Evolutionary conservation across 2,329 filamentous ascomycete species (phyloP).

Genomic region (Colletotrichum spaethianum): DNA sequence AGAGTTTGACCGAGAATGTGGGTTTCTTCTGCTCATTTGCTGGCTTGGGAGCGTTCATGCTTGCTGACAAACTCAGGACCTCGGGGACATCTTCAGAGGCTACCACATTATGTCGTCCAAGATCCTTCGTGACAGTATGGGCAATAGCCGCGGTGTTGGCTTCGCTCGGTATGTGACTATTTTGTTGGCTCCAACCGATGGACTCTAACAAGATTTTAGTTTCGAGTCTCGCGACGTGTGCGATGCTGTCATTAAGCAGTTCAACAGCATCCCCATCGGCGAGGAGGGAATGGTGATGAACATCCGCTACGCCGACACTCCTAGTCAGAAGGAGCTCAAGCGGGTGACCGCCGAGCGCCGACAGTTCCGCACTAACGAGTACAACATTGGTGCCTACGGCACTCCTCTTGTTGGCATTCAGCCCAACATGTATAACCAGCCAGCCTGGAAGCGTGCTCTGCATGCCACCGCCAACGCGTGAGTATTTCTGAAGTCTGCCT

Average conservation of each 20-base stretch:
- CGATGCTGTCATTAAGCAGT: slow-evolving; percentile 88
- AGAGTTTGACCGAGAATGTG: slow-evolving; percentile 91
- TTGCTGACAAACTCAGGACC: slow-evolving; percentile 65
- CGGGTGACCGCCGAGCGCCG: slow-evolving; percentile 95
- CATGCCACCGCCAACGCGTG: slow-evolving; percentile 35
- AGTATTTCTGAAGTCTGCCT: not conserved
- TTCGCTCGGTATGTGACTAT: slow-evolving; percentile 84
- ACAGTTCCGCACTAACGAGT: slow-evolving; percentile 96
- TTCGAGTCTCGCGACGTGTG: slow-evolving; percentile 93
- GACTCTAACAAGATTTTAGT: slow-evolving; percentile 62
- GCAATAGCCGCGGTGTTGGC: slow-evolving; percentile 95
- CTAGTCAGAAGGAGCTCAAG: slow-evolving; percentile 96
- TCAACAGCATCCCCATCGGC: slow-evolving; percentile 83
- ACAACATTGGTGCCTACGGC: slow-evolving; percentile 82
- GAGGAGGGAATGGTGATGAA: slow-evolving; percentile 88
- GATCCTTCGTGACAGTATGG: slow-evolving; percentile 92
- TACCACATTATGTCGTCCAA: slow-evolving; percentile 93
- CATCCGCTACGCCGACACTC: slow-evolving; percentile 96
- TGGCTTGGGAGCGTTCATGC: not conserved
- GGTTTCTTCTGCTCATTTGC: slow-evolving; percentile 50
- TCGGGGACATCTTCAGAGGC: slow-evolving; percentile 83
- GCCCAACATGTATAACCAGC: slow-evolving; percentile 61
- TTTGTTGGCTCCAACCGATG: slow-evolving; percentile 7
- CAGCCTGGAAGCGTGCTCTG: slow-evolving; percentile 53
- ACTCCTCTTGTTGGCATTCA: slow-evolving; percentile 72